A percentile compares a stretch with the other conserved stretches of the same genome.
Evolutionary conservation across 2,329 filamentous ascomycete species (phyloP).

Genomic region (Lachnellula subtilissima): DNA sequence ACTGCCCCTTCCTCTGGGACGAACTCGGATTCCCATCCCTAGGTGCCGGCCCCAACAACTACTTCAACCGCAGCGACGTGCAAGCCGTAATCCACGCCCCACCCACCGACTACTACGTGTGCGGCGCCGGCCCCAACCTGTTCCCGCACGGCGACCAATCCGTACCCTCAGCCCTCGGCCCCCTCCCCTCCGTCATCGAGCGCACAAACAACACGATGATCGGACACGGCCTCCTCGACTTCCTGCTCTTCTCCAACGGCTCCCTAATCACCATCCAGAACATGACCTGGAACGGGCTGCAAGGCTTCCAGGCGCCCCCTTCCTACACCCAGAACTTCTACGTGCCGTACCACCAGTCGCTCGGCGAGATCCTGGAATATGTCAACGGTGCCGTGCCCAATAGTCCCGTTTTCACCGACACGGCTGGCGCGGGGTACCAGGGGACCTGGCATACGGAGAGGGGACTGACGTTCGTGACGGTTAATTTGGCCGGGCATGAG

Average conservation of each 20-base stretch:
- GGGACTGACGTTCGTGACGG: slow-evolving; percentile 55
- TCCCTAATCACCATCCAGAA: slow-evolving; percentile 63
- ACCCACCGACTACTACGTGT: slow-evolving; percentile 46
- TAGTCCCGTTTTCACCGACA: slow-evolving; percentile 18
- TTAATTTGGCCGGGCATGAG: slow-evolving; percentile 51
- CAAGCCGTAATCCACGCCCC: slow-evolving; percentile 57
- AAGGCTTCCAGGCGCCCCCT: slow-evolving; percentile 51
- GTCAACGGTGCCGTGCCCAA: slow-evolving; percentile 15
- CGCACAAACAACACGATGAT: slow-evolving; percentile 56
- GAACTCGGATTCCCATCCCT: slow-evolving; percentile 39
- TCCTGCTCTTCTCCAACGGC: slow-evolving; percentile 58
- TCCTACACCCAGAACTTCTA: slow-evolving; percentile 21
- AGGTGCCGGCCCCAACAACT: slow-evolving; percentile 49
- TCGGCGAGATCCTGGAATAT: slow-evolving; percentile 43
- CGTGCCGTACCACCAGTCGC: slow-evolving; percentile 40
- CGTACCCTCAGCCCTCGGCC: slow-evolving; percentile 43
- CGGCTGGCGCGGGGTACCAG: slow-evolving; percentile 27
- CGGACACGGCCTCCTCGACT: slow-evolving; percentile 58
- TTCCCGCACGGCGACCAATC: slow-evolving; percentile 43
- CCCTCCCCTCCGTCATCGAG: slow-evolving; percentile 57
- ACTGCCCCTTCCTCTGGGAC: slow-evolving; percentile 28
- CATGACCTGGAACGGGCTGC: slow-evolving; percentile 63
- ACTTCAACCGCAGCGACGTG: slow-evolving; percentile 59
- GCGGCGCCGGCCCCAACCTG: slow-evolving; percentile 42
- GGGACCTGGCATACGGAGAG: slow-evolving; percentile 57